A percentile compares a stretch with the other conserved stretches of the same genome.
These are phyloP conservation scores for Eutrema japonicum DNA, from an alignment of 345 rosid genomes.

Conservation along the genomic window DNA sequence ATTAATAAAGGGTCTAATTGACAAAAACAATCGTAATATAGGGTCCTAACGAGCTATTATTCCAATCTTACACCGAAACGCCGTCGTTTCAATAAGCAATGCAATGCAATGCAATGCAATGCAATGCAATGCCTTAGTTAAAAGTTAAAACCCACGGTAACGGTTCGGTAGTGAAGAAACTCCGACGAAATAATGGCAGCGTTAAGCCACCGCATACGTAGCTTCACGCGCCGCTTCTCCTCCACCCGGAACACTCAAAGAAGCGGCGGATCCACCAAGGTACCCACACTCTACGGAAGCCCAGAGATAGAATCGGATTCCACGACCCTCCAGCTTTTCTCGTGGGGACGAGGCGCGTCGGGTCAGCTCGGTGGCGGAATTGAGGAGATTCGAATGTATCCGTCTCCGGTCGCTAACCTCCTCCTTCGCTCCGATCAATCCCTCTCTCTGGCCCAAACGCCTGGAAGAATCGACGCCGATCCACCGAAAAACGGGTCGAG, in stretches of 20 bases:
- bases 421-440: constrained; percentile 52
- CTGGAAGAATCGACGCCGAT: constrained; percentile 53
- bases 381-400: constrained; percentile 76
- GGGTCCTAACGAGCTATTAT: not conserved
- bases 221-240: constrained; percentile 38
- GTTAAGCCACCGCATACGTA: constrained; percentile 39
- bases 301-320: constrained; percentile 45
- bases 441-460: constrained; percentile 55
- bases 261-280: constrained; percentile 39
- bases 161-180: constrained; percentile 23
- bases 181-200: constrained; percentile 40
- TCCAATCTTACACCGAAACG: not conserved
- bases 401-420: constrained; percentile 68
- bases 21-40: not conserved
- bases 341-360: constrained; percentile 94
- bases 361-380: constrained; percentile 96
- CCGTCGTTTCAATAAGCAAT: not conserved
- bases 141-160: constrained; percentile 10
- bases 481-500: not conserved
- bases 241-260: constrained; percentile 21
- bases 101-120: not conserved
- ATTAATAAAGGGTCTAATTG: not conserved
- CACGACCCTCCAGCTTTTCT: constrained; percentile 63
- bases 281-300: constrained; percentile 55
- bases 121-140: not conserved